Evolutionary conservation across 2,329 filamentous ascomycete genomes (phyloP), one percentile per base, ranked within the genome.

Genomic region (Fusarium buxicola): DNA sequence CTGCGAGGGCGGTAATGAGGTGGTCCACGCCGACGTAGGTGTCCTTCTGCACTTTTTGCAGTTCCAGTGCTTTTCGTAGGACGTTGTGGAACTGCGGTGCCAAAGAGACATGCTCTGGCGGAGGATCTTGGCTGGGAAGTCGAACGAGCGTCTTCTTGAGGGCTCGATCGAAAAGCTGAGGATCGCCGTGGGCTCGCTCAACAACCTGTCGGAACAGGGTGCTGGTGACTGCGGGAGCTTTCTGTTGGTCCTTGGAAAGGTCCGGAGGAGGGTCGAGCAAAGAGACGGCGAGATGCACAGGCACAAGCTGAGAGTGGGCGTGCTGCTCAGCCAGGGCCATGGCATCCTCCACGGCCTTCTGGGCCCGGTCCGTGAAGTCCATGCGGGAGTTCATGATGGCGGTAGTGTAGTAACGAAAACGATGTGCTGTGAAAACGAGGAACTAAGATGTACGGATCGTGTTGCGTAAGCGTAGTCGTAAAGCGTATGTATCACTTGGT

Each of bases 1-100:
- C 93, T 11, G 89, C 86, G 18, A 97, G 82, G 2, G 92, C 89
- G 62, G 89, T 89, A 72, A 99, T 97, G 47, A 99, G 84, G 75
- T 99, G 95, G 77, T 98, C 95, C 58, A 98, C 89, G 35, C 94
- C 95, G 65, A 99, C 92, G 77, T 89, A 99, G 65, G 88, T 92
- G 75, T 99, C 95, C 72, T 97, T 98, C 72, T 99, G 95, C n/a
- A 94, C 93, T 80, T 96, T 97, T 70, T 96, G 94, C 51, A 99
- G 78, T 28, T 98, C 93, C 75, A 91, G 89, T 3, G 95, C 93
- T 68, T 92, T 87, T 68, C 93, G 87, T 47, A 99, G 83, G 55
- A 97, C 86, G 69, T 90, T 92, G 62, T 89, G 87, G 78, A 98
- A 94, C 8, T 88, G 83, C 1, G 93, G 92, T 10, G 94, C 89